Conservation (phyloP, 192 early-diverging fungal species). For the Chytriomyces sp. region DNA sequence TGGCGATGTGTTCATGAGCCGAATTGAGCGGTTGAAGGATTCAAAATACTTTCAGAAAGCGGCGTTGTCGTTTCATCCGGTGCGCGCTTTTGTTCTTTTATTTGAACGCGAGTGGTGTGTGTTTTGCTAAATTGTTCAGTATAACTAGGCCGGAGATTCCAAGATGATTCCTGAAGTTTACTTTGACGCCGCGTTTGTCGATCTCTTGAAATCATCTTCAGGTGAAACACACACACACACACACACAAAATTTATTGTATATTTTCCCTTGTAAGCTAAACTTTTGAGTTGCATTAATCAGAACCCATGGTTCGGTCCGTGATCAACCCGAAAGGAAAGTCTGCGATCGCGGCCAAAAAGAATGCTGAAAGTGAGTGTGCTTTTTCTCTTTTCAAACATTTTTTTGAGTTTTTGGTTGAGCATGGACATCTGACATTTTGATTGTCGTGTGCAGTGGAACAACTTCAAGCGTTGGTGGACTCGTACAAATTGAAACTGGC, state of each 20-base stretch:
- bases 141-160: conserved; percentile 27
- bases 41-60: conserved; percentile 79
- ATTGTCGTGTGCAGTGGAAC: not conserved
- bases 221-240: conserved; percentile 51
- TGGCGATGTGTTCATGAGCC: conserved; percentile 80
- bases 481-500: conserved; percentile 26
- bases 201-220: conserved; percentile 80
- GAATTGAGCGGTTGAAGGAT: conserved; percentile 84
- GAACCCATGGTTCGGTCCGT: conserved; percentile 35
- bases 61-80: conserved; percentile 57
- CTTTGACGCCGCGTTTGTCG: conserved; percentile 85
- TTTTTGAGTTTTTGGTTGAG: not conserved
- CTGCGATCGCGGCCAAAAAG: conserved; percentile 14
- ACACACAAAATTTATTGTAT: no score
- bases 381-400: conserved; percentile 6
- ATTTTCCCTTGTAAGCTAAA: no score
- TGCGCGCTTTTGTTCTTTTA: conserved; percentile 21
- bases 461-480: conserved; percentile 26
- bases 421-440: not conserved
- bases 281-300: conserved; percentile 15
- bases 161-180: conserved; percentile 68
- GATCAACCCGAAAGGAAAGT: conserved; percentile 34
- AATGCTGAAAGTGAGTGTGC: conserved; percentile 28
- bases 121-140: conserved; percentile 4
- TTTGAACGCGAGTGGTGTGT: conserved; percentile 12